phyloP scores from a whole-genome alignment of 2,329 filamentous ascomycete species.

The Zalaria sp. region DNA sequence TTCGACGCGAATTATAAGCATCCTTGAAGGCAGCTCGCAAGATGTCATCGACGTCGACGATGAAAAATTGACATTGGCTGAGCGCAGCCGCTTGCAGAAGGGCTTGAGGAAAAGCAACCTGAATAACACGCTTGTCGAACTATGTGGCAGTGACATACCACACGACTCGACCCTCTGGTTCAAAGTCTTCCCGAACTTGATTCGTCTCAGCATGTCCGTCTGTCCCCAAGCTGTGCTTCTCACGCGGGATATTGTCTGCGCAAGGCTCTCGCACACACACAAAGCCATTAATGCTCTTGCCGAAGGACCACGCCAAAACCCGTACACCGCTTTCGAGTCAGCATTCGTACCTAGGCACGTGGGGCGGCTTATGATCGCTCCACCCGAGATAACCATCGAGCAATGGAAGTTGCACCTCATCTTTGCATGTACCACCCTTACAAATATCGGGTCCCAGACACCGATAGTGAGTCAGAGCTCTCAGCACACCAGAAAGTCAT shows the following conservation, averaged over 20 bases:
- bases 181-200: constrained; percentile 92
- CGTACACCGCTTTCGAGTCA: constrained; percentile 46
- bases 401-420: constrained; percentile 98
- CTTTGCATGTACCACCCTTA: constrained; percentile 90
- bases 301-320: constrained; percentile 40
- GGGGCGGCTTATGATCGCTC: constrained; percentile 6
- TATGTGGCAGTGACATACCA: constrained; percentile 88
- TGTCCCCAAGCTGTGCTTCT: constrained; percentile 87
- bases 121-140: constrained; percentile 75
- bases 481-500: constrained; percentile 72
- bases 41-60: constrained; percentile 86
- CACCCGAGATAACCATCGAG: constrained; percentile 76
- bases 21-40: constrained; percentile 79
- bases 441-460: constrained; percentile 53
- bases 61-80: constrained; percentile 79
- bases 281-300: constrained; percentile 66
- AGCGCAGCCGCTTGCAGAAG: constrained; percentile 80
- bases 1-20: constrained; percentile 71
- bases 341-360: constrained; percentile 24
- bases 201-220: constrained; percentile 77
- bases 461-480: constrained; percentile 38
- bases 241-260: constrained; percentile 82
- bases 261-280: constrained; percentile 86
- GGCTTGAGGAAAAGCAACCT: constrained; percentile 74
- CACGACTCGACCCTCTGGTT: constrained; percentile 96